These are phyloP conservation scores for Microsporum canis DNA, from an alignment of 2,329 filamentous ascomycete genomes.

Conservation along the genomic window DNA sequence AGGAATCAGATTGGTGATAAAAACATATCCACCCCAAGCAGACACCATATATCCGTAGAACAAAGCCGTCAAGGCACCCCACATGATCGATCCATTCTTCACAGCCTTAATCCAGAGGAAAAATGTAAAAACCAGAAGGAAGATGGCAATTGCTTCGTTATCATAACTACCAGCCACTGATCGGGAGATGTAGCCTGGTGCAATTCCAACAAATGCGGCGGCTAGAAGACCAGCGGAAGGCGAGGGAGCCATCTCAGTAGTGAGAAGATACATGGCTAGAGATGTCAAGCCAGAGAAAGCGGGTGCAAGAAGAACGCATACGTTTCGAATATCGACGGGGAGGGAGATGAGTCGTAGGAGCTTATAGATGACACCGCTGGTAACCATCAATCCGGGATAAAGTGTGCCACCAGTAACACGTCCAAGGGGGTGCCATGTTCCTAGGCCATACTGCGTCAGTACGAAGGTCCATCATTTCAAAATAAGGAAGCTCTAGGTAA, in stretches of 20 bases:
- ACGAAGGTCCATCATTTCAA: background rate
- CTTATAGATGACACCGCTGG: constrained; percentile 94
- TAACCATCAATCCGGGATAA: constrained; percentile 98
- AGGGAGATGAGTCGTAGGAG: constrained; percentile 75
- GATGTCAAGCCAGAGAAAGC: constrained; percentile 91
- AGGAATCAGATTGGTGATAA: constrained; percentile 95
- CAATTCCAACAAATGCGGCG: constrained; percentile 92
- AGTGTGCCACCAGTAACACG: constrained; percentile 98
- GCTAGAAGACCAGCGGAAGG: constrained; percentile 90
- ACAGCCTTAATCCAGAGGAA: constrained; percentile 98
- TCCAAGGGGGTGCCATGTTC: constrained; percentile 97
- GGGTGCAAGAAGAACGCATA: constrained; percentile 91
- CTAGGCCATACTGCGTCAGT: constrained; percentile 27
- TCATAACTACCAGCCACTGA: constrained; percentile 98
- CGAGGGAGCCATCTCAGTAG: constrained; percentile 93
- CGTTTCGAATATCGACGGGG: constrained; percentile 96
- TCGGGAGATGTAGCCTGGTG: constrained; percentile 93
- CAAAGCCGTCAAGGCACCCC: constrained; percentile 84
- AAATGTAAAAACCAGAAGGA: constrained; percentile 96
- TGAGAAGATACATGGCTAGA: constrained; percentile 84
- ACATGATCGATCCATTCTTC: constrained; percentile 91
- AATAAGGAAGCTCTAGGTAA: background rate
- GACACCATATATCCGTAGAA: constrained; percentile 99
- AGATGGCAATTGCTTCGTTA: constrained; percentile 98
- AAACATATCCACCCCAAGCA: constrained; percentile 98